Percentiles rank a stretch among this genome's conserved stretches.
These are phyloP conservation scores for Rubia balearica DNA, from an alignment of 305 asterid species.

Conservation along the genomic window DNA sequence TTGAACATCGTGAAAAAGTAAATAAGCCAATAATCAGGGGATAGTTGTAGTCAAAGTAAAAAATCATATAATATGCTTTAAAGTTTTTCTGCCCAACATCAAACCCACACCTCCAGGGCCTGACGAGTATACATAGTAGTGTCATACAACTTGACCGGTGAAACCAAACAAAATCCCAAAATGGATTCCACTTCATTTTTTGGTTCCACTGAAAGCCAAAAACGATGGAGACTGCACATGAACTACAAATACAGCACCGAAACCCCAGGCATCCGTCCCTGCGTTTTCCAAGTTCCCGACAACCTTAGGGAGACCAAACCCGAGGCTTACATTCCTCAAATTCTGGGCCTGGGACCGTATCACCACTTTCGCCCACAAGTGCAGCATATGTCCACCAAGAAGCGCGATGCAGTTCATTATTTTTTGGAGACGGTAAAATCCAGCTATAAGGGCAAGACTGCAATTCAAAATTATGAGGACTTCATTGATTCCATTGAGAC, in stretches of 20 bases:
- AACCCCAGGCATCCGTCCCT: neutral
- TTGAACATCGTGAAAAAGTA: too few species aligned
- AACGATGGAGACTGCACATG: neutral
- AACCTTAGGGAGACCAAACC: neutral
- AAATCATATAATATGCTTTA: too few species aligned
- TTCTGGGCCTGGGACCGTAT: slow-evolving; percentile 9
- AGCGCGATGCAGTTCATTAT: neutral
- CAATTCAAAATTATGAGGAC: neutral
- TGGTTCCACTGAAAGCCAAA: neutral
- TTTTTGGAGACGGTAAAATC: neutral
- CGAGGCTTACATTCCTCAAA: slow-evolving; percentile 12
- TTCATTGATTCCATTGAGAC: slow-evolving; percentile 6
- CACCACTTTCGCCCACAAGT: slow-evolving; percentile 8
- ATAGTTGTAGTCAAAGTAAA: too few species aligned
- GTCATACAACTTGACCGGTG: too few species aligned
- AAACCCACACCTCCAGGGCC: too few species aligned
- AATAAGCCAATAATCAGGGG: too few species aligned
- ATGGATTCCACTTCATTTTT: neutral
- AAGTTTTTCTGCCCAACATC: too few species aligned
- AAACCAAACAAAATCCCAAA: neutral
- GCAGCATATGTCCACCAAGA: slow-evolving; percentile 5
- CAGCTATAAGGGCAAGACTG: neutral
- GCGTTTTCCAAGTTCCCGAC: slow-evolving; percentile 7
- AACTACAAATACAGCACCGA: neutral
- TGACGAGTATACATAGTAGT: too few species aligned